Evolutionary conservation across 495 filamentous ascomycete species (phyloP).

Genomic region (Friedmanniomyces endolithicus): DNA sequence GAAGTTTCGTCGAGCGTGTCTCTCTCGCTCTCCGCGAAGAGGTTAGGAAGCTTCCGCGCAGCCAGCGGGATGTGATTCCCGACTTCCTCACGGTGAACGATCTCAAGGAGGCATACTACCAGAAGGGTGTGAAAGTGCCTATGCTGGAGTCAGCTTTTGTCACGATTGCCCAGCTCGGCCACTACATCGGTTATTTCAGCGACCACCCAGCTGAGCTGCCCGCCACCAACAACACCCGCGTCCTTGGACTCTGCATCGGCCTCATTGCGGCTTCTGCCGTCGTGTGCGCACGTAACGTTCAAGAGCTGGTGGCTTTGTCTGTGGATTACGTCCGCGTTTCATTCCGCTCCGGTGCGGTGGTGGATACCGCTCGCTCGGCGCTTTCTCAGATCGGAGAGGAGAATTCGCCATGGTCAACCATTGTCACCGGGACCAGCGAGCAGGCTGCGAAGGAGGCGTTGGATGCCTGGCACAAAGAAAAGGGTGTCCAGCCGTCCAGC

Average conservation of each 20-base stretch:
- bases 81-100: conserved; percentile 57
- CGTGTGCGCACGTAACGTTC: conserved; percentile 52
- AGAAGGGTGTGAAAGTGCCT: conserved; percentile 44
- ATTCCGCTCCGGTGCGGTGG: conserved; percentile 56
- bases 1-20: conserved; percentile 51
- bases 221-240: conserved; percentile 34
- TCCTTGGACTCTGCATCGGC: conserved; percentile 59
- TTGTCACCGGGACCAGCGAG: conserved; percentile 36
- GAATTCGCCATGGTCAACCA: conserved; percentile 46
- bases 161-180: conserved; percentile 57
- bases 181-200: conserved; percentile 59
- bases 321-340: conserved; percentile 61
- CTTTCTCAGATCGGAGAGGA: conserved; percentile 38
- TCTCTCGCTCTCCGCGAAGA: conserved; percentile 52
- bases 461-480: conserved; percentile 39
- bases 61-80: conserved; percentile 51
- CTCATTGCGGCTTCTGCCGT: conserved; percentile 61
- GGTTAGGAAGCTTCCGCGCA: conserved; percentile 45
- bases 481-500: conserved; percentile 48
- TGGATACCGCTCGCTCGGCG: conserved; percentile 39
- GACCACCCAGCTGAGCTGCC: conserved; percentile 37
- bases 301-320: conserved; percentile 52
- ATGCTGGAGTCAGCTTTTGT: conserved; percentile 56
- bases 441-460: conserved; percentile 37
- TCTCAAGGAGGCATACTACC: conserved; percentile 54